Percentiles rank a stretch among this genome's conserved stretches.
Evolutionary conservation across 495 filamentous ascomycete genomes (phyloP).

Genomic region (Hypoxylon fuscum): DNA sequence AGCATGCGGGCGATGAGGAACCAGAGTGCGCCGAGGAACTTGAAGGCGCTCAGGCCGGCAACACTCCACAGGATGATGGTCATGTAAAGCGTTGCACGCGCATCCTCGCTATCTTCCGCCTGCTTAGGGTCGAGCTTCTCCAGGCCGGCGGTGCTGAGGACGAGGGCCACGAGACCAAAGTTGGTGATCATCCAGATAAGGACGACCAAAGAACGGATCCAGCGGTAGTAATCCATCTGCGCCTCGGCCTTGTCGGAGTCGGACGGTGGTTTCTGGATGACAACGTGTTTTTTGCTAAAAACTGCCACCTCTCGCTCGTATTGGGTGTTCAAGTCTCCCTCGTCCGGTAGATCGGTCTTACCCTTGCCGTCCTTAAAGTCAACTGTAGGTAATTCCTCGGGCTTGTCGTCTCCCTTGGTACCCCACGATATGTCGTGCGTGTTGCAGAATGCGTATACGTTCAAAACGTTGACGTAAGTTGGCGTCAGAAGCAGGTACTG

Average conservation of each 20-base stretch:
- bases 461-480: conserved; percentile 95
- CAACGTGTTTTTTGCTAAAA: conserved; percentile 73
- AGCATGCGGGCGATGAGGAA: conserved; percentile 94
- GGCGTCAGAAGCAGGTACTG: conserved; percentile 97
- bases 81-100: conserved; percentile 80
- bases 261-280: conserved; percentile 68
- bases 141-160: conserved; percentile 84
- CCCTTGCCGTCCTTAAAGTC: conserved; percentile 92
- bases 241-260: conserved; percentile 72
- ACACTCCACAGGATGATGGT: conserved; percentile 92
- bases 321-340: conserved; percentile 82
- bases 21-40: conserved; percentile 92
- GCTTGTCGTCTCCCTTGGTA: conserved; percentile 93
- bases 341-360: conserved; percentile 91
- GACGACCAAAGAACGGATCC: conserved; percentile 90
- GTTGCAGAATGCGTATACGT: conserved; percentile 98
- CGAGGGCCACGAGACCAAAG: conserved; percentile 86
- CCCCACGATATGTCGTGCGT: conserved; percentile 98
- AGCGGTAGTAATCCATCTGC: conserved; percentile 98
- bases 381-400: conserved; percentile 81
- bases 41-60: conserved; percentile 84
- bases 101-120: conserved; percentile 55
- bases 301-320: conserved; percentile 86
- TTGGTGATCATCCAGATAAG: conserved; percentile 97
- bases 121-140: conserved; percentile 65